phyloP scores from a whole-genome alignment of 2,329 filamentous ascomycete genomes.

The Podosphaera fusca region DNA sequence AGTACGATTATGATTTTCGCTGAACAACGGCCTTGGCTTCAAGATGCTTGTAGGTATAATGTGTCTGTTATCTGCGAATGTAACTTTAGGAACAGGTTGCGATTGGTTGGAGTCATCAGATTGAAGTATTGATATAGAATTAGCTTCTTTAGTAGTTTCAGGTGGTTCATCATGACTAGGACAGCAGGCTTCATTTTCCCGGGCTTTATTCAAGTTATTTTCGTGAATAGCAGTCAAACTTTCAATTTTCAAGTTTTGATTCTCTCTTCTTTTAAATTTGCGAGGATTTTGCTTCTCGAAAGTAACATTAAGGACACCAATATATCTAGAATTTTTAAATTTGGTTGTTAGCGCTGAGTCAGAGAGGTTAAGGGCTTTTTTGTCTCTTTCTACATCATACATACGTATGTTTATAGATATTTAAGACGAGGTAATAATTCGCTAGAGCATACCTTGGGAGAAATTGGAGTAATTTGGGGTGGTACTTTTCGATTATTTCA shows the following conservation, averaged over 20 bases:
- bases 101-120: conserved; percentile 34
- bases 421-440: not conserved
- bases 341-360: conserved; percentile 6
- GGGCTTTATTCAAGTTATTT: conserved; percentile 5
- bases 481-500: conserved; percentile 76
- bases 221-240: conserved; percentile 7
- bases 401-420: not conserved
- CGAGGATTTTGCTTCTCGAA: conserved; percentile 65
- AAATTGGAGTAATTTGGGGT: conserved; percentile 75
- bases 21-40: conserved; percentile 27
- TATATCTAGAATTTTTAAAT: conserved; percentile 40
- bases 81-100: conserved; percentile 60
- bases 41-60: conserved; percentile 75
- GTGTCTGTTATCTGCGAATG: conserved; percentile 82
- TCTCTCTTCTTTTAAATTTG: conserved; percentile 30
- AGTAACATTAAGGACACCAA: conserved; percentile 88
- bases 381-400: not conserved
- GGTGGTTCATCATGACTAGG: conserved; percentile 10
- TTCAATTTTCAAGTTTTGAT: conserved; percentile 12
- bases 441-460: conserved; percentile 45
- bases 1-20: conserved; percentile 8
- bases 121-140: conserved; percentile 38
- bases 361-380: not conserved
- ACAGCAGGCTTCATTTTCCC: conserved; percentile 3
- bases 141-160: conserved; percentile 12